Base-by-base conservation (phyloP, 2,329 filamentous ascomycete genomes). In the Pestalotiopsis sp. region DNA sequence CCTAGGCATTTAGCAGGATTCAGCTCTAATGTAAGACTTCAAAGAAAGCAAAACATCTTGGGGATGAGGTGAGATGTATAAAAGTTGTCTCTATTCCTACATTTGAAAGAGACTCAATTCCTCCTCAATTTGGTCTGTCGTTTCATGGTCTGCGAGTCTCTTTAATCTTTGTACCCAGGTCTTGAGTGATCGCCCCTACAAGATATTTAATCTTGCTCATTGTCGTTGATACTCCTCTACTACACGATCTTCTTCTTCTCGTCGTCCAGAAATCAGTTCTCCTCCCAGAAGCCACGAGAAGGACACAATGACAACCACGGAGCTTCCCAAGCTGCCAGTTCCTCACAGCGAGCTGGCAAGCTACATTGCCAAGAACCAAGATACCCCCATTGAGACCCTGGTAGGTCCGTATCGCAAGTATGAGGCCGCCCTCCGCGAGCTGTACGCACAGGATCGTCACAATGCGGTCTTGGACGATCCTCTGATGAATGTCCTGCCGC, bases 381-480 rank as follows among this genome's bases (percentile, higher is more conserved):
- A 86, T 31, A 85, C 80, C 66, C 80, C 88, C 1, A 82, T 93
- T 71, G 71, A 77, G 5, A 83, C 91, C 41, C 82, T 94, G 66
- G 78, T 93, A 68, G 81, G 86, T 65, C 92, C 92, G 0, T 94
- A 89, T 79, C 89, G 91, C 75, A 79, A 86, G 66, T 93, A 90
- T 73, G 92, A 94, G 77, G 84, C 87, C 61, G 84, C 87, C 69
- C 82, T 94, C 65, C 89, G 92, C 59, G 85, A 90, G 71, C 75
- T 91, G 20, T 94, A 90, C 74, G 91, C 92, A 49, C 92, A 93
- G 75, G 85, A 92, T 63, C 89, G 89, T 5, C 79, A 83, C 66
- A 88, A 92, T 70, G 83, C 87, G 6, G 80, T 83, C 23, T 81
- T 92, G 20, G 77, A 87, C 41, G 85, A 91, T 71, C 83, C 83